phyloP scores from a whole-genome alignment of 2,329 filamentous ascomycete genomes.

The Talaromyces sp. region DNA sequence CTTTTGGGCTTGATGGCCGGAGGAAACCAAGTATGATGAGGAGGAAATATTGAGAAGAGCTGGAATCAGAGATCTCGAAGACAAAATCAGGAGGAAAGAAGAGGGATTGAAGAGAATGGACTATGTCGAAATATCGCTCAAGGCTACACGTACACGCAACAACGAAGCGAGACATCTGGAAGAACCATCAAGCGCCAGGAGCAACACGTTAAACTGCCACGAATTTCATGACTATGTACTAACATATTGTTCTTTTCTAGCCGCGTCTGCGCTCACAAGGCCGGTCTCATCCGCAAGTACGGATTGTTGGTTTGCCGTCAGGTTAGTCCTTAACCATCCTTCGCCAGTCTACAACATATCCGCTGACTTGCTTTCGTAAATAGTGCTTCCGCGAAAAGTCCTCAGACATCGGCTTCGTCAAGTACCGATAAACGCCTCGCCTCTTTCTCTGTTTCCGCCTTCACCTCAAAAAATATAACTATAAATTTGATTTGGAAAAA shows the following conservation, averaged over 20 bases:
- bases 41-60: too few relatives aligned
- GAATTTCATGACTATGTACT: background rate
- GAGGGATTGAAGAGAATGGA: background rate
- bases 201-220: background rate
- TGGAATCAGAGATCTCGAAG: too few relatives aligned
- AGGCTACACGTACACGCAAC: background rate
- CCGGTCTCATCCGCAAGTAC: conserved; percentile 99
- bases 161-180: background rate
- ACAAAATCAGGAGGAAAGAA: background rate
- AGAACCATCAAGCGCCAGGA: background rate
- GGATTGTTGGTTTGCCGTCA: conserved; percentile 65
- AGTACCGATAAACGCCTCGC: conserved; percentile 36
- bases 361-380: background rate
- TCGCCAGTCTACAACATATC: background rate
- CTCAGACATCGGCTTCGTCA: conserved; percentile 65
- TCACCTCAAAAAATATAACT: background rate
- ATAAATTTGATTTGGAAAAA: background rate
- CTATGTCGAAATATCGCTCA: background rate
- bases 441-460: background rate
- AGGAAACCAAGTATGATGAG: background rate
- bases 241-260: conserved; percentile 40
- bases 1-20: background rate
- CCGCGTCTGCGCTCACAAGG: conserved; percentile 88
- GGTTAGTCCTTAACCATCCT: conserved; percentile 6
- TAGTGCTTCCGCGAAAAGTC: conserved; percentile 68